Conservation (phyloP, 2,329 filamentous ascomycete genomes). For the Paramyrothecium roridum region DNA sequence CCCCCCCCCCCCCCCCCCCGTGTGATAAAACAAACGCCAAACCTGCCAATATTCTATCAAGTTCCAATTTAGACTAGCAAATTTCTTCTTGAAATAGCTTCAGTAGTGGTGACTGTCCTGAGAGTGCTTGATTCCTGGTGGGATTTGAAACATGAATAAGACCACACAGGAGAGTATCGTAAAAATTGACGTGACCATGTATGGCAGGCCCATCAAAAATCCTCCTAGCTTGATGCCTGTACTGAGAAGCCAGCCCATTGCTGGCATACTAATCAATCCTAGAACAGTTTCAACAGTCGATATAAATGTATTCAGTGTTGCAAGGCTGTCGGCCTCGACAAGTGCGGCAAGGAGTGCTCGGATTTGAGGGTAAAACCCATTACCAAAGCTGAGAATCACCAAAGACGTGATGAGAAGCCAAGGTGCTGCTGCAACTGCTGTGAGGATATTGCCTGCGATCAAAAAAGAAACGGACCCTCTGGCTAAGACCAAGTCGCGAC, state of each 20-base stretch:
- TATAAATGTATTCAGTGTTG: constrained; percentile 50
- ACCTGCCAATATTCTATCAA: too few species aligned
- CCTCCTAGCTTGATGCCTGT: constrained; percentile 43
- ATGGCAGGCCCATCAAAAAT: constrained; percentile 48
- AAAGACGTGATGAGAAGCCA: constrained; percentile 37
- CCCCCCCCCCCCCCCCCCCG: too few species aligned
- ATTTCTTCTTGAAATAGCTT: not conserved
- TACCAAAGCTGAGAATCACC: constrained; percentile 41
- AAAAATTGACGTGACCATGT: constrained; percentile 32
- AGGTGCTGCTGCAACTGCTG: constrained; percentile 32
- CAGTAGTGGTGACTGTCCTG: constrained; percentile 6
- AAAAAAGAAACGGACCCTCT: constrained; percentile 28
- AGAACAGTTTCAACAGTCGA: constrained; percentile 47
- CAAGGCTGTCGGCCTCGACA: constrained; percentile 51
- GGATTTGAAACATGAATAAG: constrained; percentile 25
- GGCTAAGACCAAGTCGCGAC: constrained; percentile 37
- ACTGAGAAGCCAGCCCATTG: constrained; percentile 43
- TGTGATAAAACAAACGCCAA: too few species aligned
- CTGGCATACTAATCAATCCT: constrained; percentile 40
- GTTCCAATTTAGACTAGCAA: too few species aligned
- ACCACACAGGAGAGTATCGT: constrained; percentile 23
- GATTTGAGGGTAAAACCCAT: constrained; percentile 37
- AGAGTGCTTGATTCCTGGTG: constrained; percentile 13
- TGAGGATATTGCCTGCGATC: constrained; percentile 30
- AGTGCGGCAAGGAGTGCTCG: constrained; percentile 50